Conservation (phyloP, 1,284 basidiomycete genomes). For the Laetiporus sulphureus region DNA sequence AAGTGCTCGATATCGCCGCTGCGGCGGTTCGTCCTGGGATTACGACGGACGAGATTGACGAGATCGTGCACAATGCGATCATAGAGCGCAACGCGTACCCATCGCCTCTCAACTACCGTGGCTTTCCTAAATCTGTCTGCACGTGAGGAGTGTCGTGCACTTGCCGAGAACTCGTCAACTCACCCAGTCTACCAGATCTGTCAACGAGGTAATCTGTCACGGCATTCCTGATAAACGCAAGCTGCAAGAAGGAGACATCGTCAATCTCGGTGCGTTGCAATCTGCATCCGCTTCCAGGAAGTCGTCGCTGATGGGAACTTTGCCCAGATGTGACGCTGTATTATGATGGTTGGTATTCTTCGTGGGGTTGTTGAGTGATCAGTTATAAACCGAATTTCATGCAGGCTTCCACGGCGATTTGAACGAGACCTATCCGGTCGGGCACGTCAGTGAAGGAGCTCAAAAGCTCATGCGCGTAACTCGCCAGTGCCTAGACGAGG, state of each 20-base stretch:
- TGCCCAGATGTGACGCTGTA: constrained; percentile 56
- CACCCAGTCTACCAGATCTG: constrained; percentile 44
- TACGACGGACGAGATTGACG: constrained; percentile 94
- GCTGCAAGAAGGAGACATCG: constrained; percentile 85
- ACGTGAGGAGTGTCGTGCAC: constrained; percentile 50
- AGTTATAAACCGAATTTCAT: too few relatives aligned
- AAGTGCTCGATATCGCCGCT: constrained; percentile 89
- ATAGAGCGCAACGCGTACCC: constrained; percentile 93
- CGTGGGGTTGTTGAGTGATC: too few relatives aligned
- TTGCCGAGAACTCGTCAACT: background rate
- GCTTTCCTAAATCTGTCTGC: constrained; percentile 96
- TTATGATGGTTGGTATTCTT: constrained; percentile 49
- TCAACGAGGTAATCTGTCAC: constrained; percentile 98
- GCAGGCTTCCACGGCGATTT: constrained; percentile 85
- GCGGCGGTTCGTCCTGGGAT: constrained; percentile 83
- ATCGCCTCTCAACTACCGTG: constrained; percentile 88
- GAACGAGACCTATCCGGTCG: constrained; percentile 89
- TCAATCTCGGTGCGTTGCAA: constrained; percentile 86
- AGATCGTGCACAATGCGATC: constrained; percentile 90
- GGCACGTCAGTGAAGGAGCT: constrained; percentile 78
- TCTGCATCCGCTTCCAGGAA: background rate
- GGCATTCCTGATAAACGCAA: constrained; percentile 90
- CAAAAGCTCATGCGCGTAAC: constrained; percentile 77
- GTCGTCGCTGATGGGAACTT: too few relatives aligned
- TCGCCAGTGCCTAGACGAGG: constrained; percentile 76